Conservation (phyloP, 73 alveolate species). For the Paramecium octaurelia region DNA sequence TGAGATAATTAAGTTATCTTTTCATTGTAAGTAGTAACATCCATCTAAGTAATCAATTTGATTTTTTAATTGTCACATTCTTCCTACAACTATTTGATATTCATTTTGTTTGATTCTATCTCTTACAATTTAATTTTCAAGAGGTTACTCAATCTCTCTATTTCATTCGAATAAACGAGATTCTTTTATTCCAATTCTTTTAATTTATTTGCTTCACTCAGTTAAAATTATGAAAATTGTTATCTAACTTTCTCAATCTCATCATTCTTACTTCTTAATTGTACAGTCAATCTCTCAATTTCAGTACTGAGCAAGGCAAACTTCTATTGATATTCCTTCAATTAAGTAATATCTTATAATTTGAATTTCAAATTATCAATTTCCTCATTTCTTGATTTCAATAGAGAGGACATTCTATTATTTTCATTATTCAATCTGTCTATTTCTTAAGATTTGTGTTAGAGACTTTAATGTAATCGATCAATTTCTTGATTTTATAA, state of each 20-base stretch:
- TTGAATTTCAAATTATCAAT: neutral
- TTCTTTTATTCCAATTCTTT: constrained; percentile 12
- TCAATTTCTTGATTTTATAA: constrained; percentile 14
- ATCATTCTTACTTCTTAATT: constrained; percentile 7
- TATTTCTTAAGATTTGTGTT: neutral
- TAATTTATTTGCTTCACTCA: neutral
- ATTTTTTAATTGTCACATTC: neutral
- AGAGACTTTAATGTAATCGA: neutral
- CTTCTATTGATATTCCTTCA: neutral
- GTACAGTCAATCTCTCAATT: neutral
- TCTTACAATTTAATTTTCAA: neutral
- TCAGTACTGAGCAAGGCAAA: neutral
- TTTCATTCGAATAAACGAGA: neutral
- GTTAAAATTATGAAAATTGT: neutral
- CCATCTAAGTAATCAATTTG: neutral
- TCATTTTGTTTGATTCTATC: neutral
- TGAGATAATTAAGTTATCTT: neutral
- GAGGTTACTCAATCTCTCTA: constrained; percentile 2
- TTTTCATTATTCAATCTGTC: neutral
- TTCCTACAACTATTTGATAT: neutral
- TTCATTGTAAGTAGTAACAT: neutral
- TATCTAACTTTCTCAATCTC: constrained; percentile 11
- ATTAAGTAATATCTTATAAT: neutral
- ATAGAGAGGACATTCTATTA: neutral
- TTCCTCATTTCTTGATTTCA: neutral